Base-by-base conservation (phyloP, 2,329 filamentous ascomycete genomes). In the Fusarium marasasianum region DNA sequence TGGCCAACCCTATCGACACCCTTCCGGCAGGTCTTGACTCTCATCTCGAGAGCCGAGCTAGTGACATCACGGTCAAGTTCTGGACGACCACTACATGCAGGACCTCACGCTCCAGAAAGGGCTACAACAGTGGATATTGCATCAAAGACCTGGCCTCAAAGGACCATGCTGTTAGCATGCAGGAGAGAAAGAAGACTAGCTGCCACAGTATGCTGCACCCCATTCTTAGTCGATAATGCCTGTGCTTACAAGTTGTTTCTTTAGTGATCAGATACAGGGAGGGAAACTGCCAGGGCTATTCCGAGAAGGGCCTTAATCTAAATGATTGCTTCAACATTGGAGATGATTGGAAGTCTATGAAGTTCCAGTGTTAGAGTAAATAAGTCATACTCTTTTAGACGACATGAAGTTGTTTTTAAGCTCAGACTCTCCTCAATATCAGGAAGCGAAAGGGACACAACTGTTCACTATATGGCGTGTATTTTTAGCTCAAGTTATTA, bases 251-350 rank as follows among this genome's bases (percentile, higher is more conserved):
- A 31, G 20, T 4, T 35, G 0, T 40, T 6, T 1, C 17, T 17
- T 18, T 14, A 61, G 58, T 61, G 48, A 56, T 62, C 11, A 31
- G 50, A 31, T 62, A 56, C 6, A 54, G 38, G 2, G 38, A 62
- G 48, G 17, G 14, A 7, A 24, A 22, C 24, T 62, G 59, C 1
- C 3, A 8, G 9, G 59, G 59, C 1, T 56, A 44, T 13, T 56
- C 48, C 1, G 48, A 62, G 38, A 62, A 56, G 5, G 38, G n/a
- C 2, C n/a, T 56, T 0, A 62, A 44, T 8, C 59, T 62, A 9
- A 0, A 62, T 18, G 59, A 56, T 33, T 62, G 59, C 29, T 62
- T 62, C n/a, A 56, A 62, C 6, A 44, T 62, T 31, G 58, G 58
- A 44, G 38, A 56, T 2, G 48, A 56, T 6, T 62, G 59, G 59